Base-by-base conservation (phyloP, 192 early-diverging fungal species). In the Umbelopsis vinacea region DNA sequence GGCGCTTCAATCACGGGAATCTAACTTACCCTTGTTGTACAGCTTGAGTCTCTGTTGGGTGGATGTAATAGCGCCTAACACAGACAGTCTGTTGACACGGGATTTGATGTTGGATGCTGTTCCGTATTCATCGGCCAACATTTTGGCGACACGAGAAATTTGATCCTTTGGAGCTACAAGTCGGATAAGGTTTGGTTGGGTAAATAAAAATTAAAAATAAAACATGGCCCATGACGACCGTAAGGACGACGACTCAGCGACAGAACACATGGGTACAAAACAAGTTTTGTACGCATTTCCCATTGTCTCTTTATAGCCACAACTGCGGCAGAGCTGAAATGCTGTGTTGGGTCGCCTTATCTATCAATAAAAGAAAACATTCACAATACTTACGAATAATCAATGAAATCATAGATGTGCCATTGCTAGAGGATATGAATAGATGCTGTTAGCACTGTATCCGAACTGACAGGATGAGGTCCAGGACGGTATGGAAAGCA, bases 101-200 rank as follows among this genome's bases (percentile, higher is more conserved):
- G 95, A 97, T 84, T 99, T 99, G 86, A 99, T 99, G 91, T 99
- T 99, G 74, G 96, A 97, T 17, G 98, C 98, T 22, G 98, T 97
- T 68, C 98, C 98, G 79, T 97, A 94, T 90, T 99, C 98, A 79
- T 94, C 96, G 37, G 96, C 93, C 84, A 98, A 89, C 98, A 96
- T 97, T 74, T 91, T 92, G 50, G 88, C 88, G 15, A 91, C 90
- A 75, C 87, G 91, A 2, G 96, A 88, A 74, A 99, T 93, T 79
- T 99, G 98, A 86, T 92, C 89, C 80, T 89, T 91, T 68, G 97
- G 96, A 52, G 90, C 83, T 84, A 71, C 47, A 46, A 29, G 24
- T 19, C 40, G 47, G 38, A 37, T 21, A 50, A 50, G 40, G 11
- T 43, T 43, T 43, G 48, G 48, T 43, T 43, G 48, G 48, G 29